These are phyloP conservation scores for Epichloe scottii DNA, from an alignment of 2,329 filamentous ascomycete species.

Conservation along the genomic window DNA sequence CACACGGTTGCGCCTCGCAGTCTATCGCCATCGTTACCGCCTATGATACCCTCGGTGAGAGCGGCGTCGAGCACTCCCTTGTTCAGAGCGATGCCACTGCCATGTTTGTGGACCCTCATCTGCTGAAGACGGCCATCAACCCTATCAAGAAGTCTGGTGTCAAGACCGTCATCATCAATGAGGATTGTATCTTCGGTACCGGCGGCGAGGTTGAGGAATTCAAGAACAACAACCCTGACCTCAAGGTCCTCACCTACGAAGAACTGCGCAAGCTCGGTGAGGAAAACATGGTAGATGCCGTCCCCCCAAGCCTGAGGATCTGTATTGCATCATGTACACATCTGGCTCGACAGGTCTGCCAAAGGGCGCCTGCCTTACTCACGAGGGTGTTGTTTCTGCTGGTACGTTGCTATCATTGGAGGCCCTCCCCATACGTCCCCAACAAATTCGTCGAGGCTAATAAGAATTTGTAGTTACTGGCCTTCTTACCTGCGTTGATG, in stretches of 20 bases:
- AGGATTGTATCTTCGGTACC: conserved; percentile 38
- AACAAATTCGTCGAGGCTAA: neutral
- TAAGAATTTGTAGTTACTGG: conserved; percentile 48
- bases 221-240: conserved; percentile 39
- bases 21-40: conserved; percentile 87
- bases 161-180: conserved; percentile 51
- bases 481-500: conserved; percentile 63
- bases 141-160: conserved; percentile 46
- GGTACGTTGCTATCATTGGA: conserved; percentile 23
- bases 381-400: conserved; percentile 68
- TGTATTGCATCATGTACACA: conserved; percentile 78
- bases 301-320: conserved; percentile 62
- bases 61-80: conserved; percentile 76
- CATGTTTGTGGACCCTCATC: conserved; percentile 78
- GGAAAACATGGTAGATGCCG: conserved; percentile 57
- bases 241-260: conserved; percentile 41
- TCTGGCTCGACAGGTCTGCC: conserved; percentile 82
- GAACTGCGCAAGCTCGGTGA: conserved; percentile 46
- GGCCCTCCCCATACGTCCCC: neutral
- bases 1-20: conserved; percentile 68
- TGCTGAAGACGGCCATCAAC: conserved; percentile 47
- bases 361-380: conserved; percentile 77
- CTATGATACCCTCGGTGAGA: conserved; percentile 82
- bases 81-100: conserved; percentile 66
- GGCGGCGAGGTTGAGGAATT: conserved; percentile 41